These are phyloP conservation scores for Debaryomyces prosopidis DNA, from an alignment of 805 yeast genomes.

Conservation along the genomic window DNA sequence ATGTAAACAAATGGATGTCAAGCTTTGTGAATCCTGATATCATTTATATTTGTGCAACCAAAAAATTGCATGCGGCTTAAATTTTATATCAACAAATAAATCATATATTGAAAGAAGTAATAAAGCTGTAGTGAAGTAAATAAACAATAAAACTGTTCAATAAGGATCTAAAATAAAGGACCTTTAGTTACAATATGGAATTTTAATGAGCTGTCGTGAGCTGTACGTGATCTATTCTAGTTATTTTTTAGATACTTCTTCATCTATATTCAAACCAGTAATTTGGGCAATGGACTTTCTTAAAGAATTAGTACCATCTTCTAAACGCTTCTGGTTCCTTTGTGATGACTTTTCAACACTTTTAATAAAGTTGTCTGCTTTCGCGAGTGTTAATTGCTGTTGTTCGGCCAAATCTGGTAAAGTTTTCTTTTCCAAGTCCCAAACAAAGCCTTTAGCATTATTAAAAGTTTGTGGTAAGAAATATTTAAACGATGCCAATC, in stretches of 20 bases:
- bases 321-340: slow-evolving; percentile 37
- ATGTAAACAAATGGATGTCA: too few relatives aligned
- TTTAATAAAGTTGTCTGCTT: slow-evolving; percentile 45
- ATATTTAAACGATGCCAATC: slow-evolving; percentile 62
- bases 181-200: too few relatives aligned
- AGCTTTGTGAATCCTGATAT: background rate
- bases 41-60: background rate
- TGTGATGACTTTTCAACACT: slow-evolving; percentile 45
- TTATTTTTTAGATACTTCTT: slow-evolving; percentile 54
- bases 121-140: too few relatives aligned
- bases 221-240: too few relatives aligned
- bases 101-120: too few relatives aligned
- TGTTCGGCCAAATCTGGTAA: slow-evolving; percentile 65
- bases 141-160: too few relatives aligned
- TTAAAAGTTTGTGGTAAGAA: slow-evolving; percentile 72
- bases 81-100: too few relatives aligned
- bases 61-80: background rate
- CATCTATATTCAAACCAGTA: slow-evolving; percentile 72
- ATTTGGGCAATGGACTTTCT: slow-evolving; percentile 48
- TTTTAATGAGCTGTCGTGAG: too few relatives aligned
- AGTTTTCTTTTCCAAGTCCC: slow-evolving; percentile 59
- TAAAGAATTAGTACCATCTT: slow-evolving; percentile 36
- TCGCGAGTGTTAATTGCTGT: slow-evolving; percentile 51
- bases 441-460: slow-evolving; percentile 57
- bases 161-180: too few relatives aligned